Base-by-base conservation (phyloP, 805 yeast species). In the Zygosaccharomyces gambellarensis region DNA sequence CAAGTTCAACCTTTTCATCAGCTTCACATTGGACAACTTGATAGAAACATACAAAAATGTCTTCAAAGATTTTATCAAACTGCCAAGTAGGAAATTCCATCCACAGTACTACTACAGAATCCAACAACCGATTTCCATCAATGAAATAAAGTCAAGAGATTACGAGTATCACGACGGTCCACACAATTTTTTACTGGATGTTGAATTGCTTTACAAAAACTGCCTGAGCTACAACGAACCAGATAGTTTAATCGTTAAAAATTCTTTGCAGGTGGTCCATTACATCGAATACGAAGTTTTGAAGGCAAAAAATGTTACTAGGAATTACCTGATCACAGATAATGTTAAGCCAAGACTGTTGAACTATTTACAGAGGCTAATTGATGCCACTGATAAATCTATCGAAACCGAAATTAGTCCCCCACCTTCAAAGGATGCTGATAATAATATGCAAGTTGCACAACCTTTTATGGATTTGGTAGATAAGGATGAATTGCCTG, bases 381-480 rank as follows among this genome's bases (percentile, higher is more conserved):
- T 67, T 23, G 64, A 63, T 19, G 64, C 60, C 3, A 64, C 67
- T 3, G 67, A 63, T 38, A 60, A 54, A 46, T 55, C 49, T 14
- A 50, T 61, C 10, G 54, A 54, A 25, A 48, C 52, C 14, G 62
- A 56, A 48, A 36, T 56, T n/a, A 52, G 50, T 2, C 50, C 51
- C 11, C 42, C 50, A 19, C 46, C 45, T 19, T 48, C 55, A 10
- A 42, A 42, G 28, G 57, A 58, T 43, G 43, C 59, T n/a, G 68
- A 63, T 41, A 61, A 60, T 43, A 49, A 55, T 10, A 51, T 61
- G 22, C 56, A 71, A 43, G 72, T 85, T 36, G 78, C 86, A 51
- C 85, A 78, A 11, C 87, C 95, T 0, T 90, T 90, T 63, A 64
- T 85, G 71, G 86, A 82, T 29, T 83, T 82, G 48, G 94, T 92